A percentile compares a stretch with the other conserved stretches of the same genome.
These are phyloP conservation scores for Teunomyces aglyptinius DNA, from an alignment of 805 yeast genomes.

Conservation along the genomic window DNA sequence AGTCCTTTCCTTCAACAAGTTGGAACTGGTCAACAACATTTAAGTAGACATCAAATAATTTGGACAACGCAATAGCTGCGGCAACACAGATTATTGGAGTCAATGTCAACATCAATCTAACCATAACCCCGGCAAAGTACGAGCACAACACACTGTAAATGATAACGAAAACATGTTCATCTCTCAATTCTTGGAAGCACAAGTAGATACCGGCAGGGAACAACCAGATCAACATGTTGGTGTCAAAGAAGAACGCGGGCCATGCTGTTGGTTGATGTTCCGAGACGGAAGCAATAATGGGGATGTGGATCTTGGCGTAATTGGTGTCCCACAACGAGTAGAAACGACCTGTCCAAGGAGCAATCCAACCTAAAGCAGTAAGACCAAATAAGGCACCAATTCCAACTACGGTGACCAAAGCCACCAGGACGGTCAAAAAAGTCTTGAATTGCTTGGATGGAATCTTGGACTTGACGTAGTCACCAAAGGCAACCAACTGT, in stretches of 20 bases:
- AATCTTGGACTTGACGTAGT: slow-evolving; percentile 72
- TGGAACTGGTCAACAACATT: slow-evolving; percentile 50
- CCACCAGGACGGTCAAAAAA: slow-evolving; percentile 60
- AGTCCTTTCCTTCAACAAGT: slow-evolving; percentile 8
- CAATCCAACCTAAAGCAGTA: slow-evolving; percentile 89
- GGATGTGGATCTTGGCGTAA: slow-evolving; percentile 97
- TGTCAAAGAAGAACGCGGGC: slow-evolving; percentile 97
- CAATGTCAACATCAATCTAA: slow-evolving; percentile 92
- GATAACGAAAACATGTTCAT: slow-evolving; percentile 91
- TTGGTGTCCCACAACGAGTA: slow-evolving; percentile 97
- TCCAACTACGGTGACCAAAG: slow-evolving; percentile 59
- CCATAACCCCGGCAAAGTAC: slow-evolving; percentile 99
- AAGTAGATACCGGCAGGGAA: slow-evolving; percentile 97
- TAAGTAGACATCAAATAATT: slow-evolving; percentile 77
- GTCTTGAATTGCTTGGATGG: slow-evolving; percentile 71
- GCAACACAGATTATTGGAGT: slow-evolving; percentile 95
- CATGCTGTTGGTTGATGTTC: slow-evolving; percentile 99
- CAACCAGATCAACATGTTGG: slow-evolving; percentile 90
- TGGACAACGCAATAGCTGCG: slow-evolving; percentile 85
- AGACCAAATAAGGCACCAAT: slow-evolving; percentile 69
- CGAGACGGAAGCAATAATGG: slow-evolving; percentile 96
- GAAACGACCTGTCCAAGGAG: slow-evolving; percentile 99
- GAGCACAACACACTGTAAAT: slow-evolving; percentile 92
- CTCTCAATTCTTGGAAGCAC: slow-evolving; percentile 81
- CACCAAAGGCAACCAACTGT: slow-evolving; percentile 85